Evolutionary conservation across 2,329 filamentous ascomycete genomes (phyloP), one percentile per base, ranked within the genome.

Genomic region (Sporothrix dimorphospora): DNA sequence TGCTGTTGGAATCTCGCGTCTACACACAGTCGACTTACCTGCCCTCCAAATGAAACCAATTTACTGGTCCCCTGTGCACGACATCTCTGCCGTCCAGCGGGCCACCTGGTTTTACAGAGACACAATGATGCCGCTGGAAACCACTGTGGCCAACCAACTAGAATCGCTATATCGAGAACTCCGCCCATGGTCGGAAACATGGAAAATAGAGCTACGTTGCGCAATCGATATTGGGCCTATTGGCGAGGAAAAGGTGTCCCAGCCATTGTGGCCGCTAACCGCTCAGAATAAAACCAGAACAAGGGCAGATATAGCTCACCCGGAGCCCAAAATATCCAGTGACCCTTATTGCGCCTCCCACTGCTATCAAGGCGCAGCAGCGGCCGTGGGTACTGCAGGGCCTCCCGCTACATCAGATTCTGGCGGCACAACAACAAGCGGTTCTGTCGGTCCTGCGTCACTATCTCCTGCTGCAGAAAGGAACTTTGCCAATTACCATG

Each of bases 101-200:
- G 94, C 92, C 0, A 98, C 95, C 0, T 99, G 96, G 96, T 99
- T 99, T 80, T 98, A 98, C 81, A 92, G 92, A 74, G 94, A 98
- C 78, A 95, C 92, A 0, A 97, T 98, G 94, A 84, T 93, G 72
- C 96, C 96, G 0, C 88, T 99, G 6, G 93, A 97, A 74, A 88
- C 93, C 0, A 84, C 89, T 19, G 91, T 98, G 45, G 94, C 96
- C 9, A 99, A 98, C 77, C 94, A 94, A 80, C 86, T 99, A 0
- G 96, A 99, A 80, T 88, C 90, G n/a, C 94, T 95, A 6, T 99
- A 97, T 79, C 84, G 91, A 71, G 93, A 97, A 77, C 84, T 98
- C 68, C 90, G 90, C 70, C 93, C 94, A 0, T 97, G 95, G 91
- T 94, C 92, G 1, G 89, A 96, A 76, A 97, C 95, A 1, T 99